Percentiles rank a stretch among this genome's conserved stretches.
Evolutionary conservation across 2,329 filamentous ascomycete genomes (phyloP).

Genomic region (Colletotrichum camelliae): DNA sequence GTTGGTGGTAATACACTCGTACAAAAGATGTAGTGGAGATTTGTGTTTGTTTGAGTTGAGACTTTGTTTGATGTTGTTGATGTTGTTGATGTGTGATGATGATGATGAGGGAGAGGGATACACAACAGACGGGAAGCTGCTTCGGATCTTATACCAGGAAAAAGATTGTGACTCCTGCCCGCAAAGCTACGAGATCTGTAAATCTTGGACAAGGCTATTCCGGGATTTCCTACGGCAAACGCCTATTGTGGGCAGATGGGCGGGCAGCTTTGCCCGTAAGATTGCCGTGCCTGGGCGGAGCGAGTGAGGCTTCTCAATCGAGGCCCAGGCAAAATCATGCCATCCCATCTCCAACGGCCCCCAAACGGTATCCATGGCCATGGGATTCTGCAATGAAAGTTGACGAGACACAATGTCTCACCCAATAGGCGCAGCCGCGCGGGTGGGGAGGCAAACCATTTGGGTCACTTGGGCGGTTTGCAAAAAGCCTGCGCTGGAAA

Average conservation of each 20-base stretch:
- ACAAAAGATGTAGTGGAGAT: slow-evolving; percentile 7
- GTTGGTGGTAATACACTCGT: slow-evolving; percentile 3
- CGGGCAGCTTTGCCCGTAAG: slow-evolving; percentile 18
- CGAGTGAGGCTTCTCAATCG: slow-evolving; percentile 9
- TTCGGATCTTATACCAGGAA: slow-evolving; percentile 22
- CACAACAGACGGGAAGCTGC: slow-evolving; percentile 16
- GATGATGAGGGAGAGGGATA: slow-evolving; percentile 12
- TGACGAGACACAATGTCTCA: neutral
- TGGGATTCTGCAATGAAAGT: slow-evolving; percentile 7
- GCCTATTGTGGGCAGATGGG: slow-evolving; percentile 24
- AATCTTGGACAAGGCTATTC: slow-evolving; percentile 1
- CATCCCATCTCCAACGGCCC: slow-evolving; percentile 17
- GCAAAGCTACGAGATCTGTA: slow-evolving; percentile 7
- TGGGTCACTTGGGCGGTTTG: neutral
- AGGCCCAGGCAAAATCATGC: slow-evolving; percentile 13
- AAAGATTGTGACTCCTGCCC: neutral
- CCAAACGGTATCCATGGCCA: neutral
- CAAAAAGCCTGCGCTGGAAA: neutral
- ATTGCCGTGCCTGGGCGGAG: slow-evolving; percentile 21
- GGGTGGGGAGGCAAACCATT: neutral
- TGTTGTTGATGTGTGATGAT: slow-evolving; percentile 12
- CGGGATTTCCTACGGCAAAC: slow-evolving; percentile 16
- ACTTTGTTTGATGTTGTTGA: slow-evolving; percentile 1
- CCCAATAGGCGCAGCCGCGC: slow-evolving; percentile 19
- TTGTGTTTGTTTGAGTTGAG: slow-evolving; percentile 19